Evolutionary conservation across 1,139 yeast species (phyloP).

Genomic region (Pneumocystis carinii): DNA sequence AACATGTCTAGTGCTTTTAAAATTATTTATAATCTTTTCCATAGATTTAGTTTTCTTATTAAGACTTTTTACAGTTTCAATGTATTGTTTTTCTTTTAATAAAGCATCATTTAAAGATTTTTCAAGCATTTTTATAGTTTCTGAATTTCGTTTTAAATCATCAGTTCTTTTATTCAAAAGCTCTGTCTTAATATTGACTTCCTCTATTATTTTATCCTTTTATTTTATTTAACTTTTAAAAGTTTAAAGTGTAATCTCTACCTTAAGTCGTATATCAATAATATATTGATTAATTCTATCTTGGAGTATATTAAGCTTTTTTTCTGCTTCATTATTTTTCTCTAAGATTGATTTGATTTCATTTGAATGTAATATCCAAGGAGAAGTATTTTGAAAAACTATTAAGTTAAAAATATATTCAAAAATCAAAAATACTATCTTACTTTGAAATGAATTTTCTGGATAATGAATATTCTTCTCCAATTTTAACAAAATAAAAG

Average conservation of each 20-base stretch:
- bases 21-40: not conserved
- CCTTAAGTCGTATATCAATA: slow-evolving; percentile 4
- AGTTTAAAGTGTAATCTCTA: not conserved
- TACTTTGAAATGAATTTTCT: not conserved
- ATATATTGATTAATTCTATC: slow-evolving; percentile 8
- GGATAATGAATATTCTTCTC: not conserved
- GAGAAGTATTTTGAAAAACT: not conserved
- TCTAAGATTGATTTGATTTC: not conserved
- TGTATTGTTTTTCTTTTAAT: slow-evolving; percentile 1
- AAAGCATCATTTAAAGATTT: not conserved
- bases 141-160: not conserved
- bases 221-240: not conserved
- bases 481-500: not conserved
- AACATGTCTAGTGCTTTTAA: not conserved
- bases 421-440: not conserved
- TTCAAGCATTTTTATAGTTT: slow-evolving; percentile 4
- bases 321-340: not conserved
- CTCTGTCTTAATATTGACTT: slow-evolving; percentile 9
- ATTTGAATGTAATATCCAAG: slow-evolving; percentile 6
- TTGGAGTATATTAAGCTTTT: not conserved
- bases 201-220: slow-evolving; percentile 13
- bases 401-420: not conserved
- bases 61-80: slow-evolving; percentile 3
- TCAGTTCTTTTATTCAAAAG: slow-evolving; percentile 9
- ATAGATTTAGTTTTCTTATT: not conserved